Evolutionary conservation across 179 eudicot genomes (phyloP).

Genomic region (Nepenthes alata): DNA sequence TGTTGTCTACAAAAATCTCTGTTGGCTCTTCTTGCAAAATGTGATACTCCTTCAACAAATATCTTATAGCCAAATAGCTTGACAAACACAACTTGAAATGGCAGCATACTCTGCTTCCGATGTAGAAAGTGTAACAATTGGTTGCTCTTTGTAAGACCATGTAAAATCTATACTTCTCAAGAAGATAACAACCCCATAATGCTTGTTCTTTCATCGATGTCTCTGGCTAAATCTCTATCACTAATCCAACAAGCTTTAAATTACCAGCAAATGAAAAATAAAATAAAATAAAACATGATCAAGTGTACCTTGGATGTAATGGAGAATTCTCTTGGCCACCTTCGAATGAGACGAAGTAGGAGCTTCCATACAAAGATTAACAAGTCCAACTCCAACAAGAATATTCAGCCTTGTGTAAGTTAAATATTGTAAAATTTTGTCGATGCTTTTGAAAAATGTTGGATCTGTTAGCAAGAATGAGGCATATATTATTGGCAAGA

Average conservation of each 20-base stretch:
- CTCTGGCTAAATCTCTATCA: not conserved
- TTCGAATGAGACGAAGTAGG: not conserved
- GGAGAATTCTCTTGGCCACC: conserved; percentile 1
- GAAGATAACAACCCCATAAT: not conserved
- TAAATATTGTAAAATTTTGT: not conserved
- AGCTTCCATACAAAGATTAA: not conserved
- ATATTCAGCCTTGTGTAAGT: not conserved
- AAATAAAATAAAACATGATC: not conserved
- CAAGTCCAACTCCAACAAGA: not conserved
- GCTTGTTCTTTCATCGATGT: not conserved
- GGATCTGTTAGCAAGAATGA: not conserved
- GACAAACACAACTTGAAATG: not conserved
- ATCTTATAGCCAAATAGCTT: not conserved
- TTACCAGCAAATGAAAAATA: not conserved
- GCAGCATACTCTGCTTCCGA: not conserved
- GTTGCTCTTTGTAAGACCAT: not conserved
- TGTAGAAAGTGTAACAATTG: not conserved
- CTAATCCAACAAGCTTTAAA: not conserved
- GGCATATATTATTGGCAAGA: not conserved
- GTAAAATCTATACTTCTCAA: not conserved
- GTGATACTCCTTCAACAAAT: not conserved
- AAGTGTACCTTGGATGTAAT: not conserved
- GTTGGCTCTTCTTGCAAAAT: not conserved
- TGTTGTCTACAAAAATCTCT: not conserved
- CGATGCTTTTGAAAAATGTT: not conserved